phyloP scores from a whole-genome alignment of 2,329 filamentous ascomycete genomes.

The Aspergillus sp. region DNA sequence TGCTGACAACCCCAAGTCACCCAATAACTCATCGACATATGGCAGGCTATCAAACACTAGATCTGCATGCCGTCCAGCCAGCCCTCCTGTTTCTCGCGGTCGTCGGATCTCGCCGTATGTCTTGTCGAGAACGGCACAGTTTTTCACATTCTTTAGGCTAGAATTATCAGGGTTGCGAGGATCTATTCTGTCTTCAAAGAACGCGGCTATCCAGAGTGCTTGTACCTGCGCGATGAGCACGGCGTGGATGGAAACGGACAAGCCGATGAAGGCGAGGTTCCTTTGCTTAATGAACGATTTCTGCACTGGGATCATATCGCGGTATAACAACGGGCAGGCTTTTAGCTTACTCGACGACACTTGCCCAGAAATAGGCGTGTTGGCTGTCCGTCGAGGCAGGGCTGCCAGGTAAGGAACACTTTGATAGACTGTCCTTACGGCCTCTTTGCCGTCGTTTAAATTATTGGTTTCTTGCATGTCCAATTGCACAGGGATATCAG shows the following conservation, averaged over 20 bases:
- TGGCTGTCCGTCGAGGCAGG: background rate
- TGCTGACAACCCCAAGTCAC: conserved; percentile 59
- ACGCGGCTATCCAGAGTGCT: conserved; percentile 8
- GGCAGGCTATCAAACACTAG: conserved; percentile 65
- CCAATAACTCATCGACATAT: conserved; percentile 64
- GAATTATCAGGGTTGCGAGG: background rate
- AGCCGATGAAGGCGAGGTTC: conserved; percentile 9
- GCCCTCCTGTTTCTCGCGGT: background rate
- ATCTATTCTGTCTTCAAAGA: background rate
- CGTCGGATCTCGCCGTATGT: background rate
- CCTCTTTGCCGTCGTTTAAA: background rate
- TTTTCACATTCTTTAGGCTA: background rate
- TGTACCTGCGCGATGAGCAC: conserved; percentile 5
- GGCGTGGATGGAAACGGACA: conserved; percentile 2
- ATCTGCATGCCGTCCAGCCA: background rate
- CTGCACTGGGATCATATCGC: background rate
- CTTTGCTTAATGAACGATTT: background rate
- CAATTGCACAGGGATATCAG: background rate
- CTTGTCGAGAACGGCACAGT: background rate
- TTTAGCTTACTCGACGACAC: background rate
- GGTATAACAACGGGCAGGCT: background rate
- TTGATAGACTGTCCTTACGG: background rate
- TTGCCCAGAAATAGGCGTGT: background rate
- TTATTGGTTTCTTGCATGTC: background rate
- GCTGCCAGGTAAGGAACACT: background rate